Conservation (phyloP, 2,329 filamentous ascomycete genomes). For the Cucurbitaria berberidis region DNA sequence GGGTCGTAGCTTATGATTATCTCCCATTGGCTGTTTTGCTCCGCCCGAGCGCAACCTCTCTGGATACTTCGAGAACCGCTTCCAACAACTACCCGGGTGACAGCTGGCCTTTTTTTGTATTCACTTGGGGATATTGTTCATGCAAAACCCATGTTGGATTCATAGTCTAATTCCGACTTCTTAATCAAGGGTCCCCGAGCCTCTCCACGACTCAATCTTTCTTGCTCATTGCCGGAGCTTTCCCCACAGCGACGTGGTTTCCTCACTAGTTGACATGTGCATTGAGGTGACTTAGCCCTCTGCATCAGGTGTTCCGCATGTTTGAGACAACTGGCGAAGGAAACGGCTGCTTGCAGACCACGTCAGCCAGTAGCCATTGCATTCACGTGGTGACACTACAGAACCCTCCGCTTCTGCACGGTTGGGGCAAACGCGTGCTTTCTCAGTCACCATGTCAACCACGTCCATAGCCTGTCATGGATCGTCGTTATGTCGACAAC, state of each 20-base stretch:
- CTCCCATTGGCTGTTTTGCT: conserved; percentile 9
- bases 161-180: not conserved
- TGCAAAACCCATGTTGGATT: not conserved
- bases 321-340: conserved; percentile 7
- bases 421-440: not conserved
- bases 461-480: not conserved
- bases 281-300: conserved; percentile 8
- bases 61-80: conserved; percentile 28
- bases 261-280: not conserved
- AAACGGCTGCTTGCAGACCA: not conserved
- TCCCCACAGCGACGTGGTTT: not conserved
- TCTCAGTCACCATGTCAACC: not conserved
- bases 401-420: not conserved
- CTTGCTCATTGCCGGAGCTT: conserved; percentile 1
- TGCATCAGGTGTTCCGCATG: conserved; percentile 2
- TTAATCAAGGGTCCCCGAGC: not conserved
- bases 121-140: not conserved
- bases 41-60: conserved; percentile 18
- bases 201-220: not conserved
- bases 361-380: not conserved
- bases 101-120: conserved; percentile 28
- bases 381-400: not conserved
- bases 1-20: conserved; percentile 19
- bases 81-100: conserved; percentile 22
- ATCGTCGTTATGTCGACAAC: not conserved